Evolutionary conservation across 139 green algal genomes (phyloP).

Genomic region (Picochlorum sp.): DNA sequence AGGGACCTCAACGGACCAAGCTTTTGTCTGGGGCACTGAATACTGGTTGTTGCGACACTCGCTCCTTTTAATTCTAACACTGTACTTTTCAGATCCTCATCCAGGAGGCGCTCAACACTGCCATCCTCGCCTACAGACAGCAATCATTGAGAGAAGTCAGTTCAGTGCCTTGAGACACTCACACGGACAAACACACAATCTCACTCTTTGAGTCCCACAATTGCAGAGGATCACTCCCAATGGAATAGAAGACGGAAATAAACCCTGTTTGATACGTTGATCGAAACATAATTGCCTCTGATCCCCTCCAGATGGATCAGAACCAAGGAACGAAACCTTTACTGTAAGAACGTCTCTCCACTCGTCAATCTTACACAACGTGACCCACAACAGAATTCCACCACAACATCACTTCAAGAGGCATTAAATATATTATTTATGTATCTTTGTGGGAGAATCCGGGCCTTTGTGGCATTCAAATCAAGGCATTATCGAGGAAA

Average conservation of each 20-base stretch:
- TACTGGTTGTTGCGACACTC: slow-evolving; percentile 88
- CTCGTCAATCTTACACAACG: too few relatives aligned
- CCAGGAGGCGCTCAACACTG: slow-evolving; percentile 92
- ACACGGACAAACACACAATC: not conserved
- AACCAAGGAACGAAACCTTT: too few relatives aligned
- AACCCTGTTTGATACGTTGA: slow-evolving; percentile 87
- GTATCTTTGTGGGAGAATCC: too few relatives aligned
- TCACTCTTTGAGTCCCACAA: slow-evolving; percentile 90
- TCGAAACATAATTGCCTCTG: slow-evolving; percentile 56
- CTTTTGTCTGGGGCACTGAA: slow-evolving; percentile 79
- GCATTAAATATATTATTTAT: too few relatives aligned
- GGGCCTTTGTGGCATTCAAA: too few relatives aligned
- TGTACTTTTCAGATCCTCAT: slow-evolving; percentile 89
- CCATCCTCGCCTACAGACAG: slow-evolving; percentile 78
- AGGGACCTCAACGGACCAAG: slow-evolving; percentile 72
- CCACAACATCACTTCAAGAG: too few relatives aligned
- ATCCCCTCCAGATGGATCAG: too few relatives aligned
- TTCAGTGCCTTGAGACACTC: not conserved
- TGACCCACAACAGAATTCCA: too few relatives aligned
- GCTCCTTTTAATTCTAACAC: slow-evolving; percentile 87
- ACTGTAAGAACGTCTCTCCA: too few relatives aligned
- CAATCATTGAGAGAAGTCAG: slow-evolving; percentile 9
- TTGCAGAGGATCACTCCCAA: slow-evolving; percentile 90
- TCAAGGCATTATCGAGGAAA: too few relatives aligned
- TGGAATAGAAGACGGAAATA: slow-evolving; percentile 89